Conservation (phyloP, 179 eudicot genomes). For the Camellia oleifera region DNA sequence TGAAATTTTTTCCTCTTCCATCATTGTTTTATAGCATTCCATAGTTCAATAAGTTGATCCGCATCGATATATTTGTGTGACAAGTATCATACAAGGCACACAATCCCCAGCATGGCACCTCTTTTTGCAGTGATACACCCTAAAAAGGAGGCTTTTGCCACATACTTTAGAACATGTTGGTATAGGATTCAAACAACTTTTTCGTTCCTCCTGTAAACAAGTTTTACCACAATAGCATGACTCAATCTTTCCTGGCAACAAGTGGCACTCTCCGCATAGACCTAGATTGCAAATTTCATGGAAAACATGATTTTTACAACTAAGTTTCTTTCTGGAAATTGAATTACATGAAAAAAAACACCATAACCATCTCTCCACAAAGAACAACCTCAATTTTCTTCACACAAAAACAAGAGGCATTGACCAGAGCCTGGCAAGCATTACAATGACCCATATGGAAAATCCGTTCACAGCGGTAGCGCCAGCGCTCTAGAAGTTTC, state of each 20-base stretch:
- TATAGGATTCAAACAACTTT: conserved; percentile 77
- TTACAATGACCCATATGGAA: conserved; percentile 87
- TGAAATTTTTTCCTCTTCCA: conserved; percentile 44
- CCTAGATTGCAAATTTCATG: conserved; percentile 79
- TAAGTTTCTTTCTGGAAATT: conserved; percentile 55
- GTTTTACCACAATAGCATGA: conserved; percentile 90
- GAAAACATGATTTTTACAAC: conserved; percentile 76
- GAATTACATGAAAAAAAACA: conserved; percentile 69
- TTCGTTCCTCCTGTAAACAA: conserved; percentile 41
- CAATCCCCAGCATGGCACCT: conserved; percentile 76
- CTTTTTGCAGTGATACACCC: conserved; percentile 60
- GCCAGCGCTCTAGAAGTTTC: conserved; percentile 70
- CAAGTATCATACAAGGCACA: conserved; percentile 64
- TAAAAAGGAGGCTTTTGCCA: conserved; percentile 71
- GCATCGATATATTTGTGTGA: conserved; percentile 81
- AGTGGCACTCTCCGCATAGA: conserved; percentile 84
- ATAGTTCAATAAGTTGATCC: conserved; percentile 71
- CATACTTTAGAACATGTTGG: conserved; percentile 76
- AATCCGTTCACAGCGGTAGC: conserved; percentile 59
- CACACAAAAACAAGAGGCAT: conserved; percentile 84
- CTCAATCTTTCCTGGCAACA: conserved; percentile 63
- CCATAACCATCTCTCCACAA: conserved; percentile 86
- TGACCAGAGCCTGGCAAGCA: conserved; percentile 56
- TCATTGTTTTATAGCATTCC: conserved; percentile 65
- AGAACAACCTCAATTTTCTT: conserved; percentile 71